A percentile compares a stretch with the other conserved stretches of the same genome.
These are phyloP conservation scores for Takashimella tepidaria DNA, from an alignment of 1,284 basidiomycete species.

Conservation along the genomic window DNA sequence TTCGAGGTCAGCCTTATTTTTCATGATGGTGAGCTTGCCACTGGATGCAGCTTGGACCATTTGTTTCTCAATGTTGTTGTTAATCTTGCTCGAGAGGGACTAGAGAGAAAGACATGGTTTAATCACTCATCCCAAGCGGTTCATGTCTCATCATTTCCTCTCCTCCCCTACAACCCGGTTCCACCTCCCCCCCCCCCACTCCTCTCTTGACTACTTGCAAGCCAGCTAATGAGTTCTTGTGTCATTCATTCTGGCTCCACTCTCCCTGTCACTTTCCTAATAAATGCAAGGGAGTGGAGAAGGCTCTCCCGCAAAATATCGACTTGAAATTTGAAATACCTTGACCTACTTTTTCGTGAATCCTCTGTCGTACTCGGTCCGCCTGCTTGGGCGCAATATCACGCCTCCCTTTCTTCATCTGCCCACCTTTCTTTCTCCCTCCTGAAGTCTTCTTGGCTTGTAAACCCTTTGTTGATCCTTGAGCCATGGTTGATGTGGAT, in stretches of 20 bases:
- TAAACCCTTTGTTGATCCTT: constrained; percentile 36
- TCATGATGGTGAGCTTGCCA: constrained; percentile 77
- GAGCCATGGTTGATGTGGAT: constrained; percentile 33
- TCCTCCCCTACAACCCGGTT: background rate
- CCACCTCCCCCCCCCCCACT: background rate
- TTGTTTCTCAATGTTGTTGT: constrained; percentile 79
- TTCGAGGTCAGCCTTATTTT: constrained; percentile 40
- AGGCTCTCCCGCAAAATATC: too few relatives aligned
- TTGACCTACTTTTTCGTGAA: constrained; percentile 37
- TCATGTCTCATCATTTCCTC: too few relatives aligned
- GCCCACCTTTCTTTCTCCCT: constrained; percentile 37
- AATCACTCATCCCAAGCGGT: background rate
- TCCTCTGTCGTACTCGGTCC: constrained; percentile 27
- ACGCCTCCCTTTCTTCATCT: constrained; percentile 37
- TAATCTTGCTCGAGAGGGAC: constrained; percentile 80
- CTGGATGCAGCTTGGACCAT: constrained; percentile 80
- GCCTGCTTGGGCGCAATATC: constrained; percentile 42
- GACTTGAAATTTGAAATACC: too few relatives aligned
- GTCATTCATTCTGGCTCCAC: too few relatives aligned
- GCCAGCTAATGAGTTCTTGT: too few relatives aligned
- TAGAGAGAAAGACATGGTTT: constrained; percentile 37
- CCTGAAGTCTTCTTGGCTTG: constrained; percentile 31
- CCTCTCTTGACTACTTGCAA: background rate
- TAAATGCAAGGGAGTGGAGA: too few relatives aligned
- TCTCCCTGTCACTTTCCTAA: too few relatives aligned